phyloP scores from a whole-genome alignment of 163 green algal genomes.

The Scenedesmus sp. region DNA sequence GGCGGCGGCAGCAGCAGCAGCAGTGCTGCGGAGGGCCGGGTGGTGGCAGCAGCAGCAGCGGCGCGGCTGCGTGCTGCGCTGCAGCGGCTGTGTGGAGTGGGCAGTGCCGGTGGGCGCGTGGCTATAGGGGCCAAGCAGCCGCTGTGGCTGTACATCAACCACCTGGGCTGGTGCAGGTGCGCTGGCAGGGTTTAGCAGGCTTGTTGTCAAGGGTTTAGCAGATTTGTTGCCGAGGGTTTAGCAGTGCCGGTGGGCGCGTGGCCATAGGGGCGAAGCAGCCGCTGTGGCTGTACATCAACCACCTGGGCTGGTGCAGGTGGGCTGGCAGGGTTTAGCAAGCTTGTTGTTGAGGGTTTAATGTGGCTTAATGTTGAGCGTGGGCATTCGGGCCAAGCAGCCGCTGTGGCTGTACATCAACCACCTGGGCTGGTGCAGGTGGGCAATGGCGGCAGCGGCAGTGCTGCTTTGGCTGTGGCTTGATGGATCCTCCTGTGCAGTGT shows the following conservation, averaged over 20 bases:
- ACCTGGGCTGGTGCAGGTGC: slow-evolving; percentile 24
- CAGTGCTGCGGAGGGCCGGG: background rate
- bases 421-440: slow-evolving; percentile 47
- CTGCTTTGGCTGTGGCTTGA: no score
- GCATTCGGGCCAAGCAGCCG: background rate
- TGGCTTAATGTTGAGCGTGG: background rate
- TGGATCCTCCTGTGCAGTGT: no score
- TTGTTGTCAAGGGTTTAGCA: no score
- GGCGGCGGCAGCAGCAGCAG: background rate
- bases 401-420: slow-evolving; percentile 55
- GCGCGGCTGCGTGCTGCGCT: slow-evolving; percentile 28
- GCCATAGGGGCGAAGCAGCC: background rate
- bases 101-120: background rate
- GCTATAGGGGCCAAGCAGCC: background rate
- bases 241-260: background rate
- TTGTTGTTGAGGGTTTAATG: background rate
- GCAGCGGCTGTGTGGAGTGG: slow-evolving; percentile 48
- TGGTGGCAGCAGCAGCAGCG: background rate
- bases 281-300: slow-evolving; percentile 56
- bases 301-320: slow-evolving; percentile 21
- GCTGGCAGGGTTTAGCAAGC: no score
- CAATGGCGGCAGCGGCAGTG: background rate
- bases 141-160: slow-evolving; percentile 56
- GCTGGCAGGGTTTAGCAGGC: no score
- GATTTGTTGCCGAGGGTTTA: no score